Evolutionary conservation across 2,329 filamentous ascomycete genomes (phyloP).

Genomic region (Epicoccum sorghinum): DNA sequence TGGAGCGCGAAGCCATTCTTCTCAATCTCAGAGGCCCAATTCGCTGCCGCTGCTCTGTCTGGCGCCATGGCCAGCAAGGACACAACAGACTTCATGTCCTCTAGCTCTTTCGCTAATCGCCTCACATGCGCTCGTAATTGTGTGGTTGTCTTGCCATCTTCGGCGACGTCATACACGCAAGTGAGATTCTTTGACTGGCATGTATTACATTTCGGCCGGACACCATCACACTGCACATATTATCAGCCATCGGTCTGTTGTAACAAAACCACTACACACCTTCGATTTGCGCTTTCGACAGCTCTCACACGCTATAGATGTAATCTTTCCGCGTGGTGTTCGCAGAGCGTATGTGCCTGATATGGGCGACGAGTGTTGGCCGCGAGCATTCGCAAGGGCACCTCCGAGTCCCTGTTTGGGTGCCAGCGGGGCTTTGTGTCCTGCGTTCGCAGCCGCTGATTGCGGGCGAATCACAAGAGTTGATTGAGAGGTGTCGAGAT

Average conservation of each 20-base stretch:
- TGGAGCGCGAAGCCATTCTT: conserved; percentile 48
- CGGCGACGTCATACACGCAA: conserved; percentile 48
- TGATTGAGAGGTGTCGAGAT: conserved; percentile 38
- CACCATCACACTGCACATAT: conserved; percentile 42
- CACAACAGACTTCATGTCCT: conserved; percentile 48
- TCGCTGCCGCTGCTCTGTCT: conserved; percentile 42
- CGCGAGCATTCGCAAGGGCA: conserved; percentile 36
- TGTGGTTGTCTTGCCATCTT: conserved; percentile 48
- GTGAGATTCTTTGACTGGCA: conserved; percentile 47
- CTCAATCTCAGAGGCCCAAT: conserved; percentile 45
- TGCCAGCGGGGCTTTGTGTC: conserved; percentile 45
- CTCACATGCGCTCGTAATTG: conserved; percentile 47
- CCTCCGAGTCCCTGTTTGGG: conserved; percentile 45
- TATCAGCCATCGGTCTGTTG: conserved; percentile 14
- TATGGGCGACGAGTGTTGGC: conserved; percentile 45
- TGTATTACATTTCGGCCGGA: conserved; percentile 48
- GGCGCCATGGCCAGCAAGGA: conserved; percentile 43
- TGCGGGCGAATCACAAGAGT: conserved; percentile 40
- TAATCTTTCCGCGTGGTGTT: conserved; percentile 48
- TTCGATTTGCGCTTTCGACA: conserved; percentile 49
- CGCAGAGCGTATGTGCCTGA: conserved; percentile 45
- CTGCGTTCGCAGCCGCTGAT: conserved; percentile 29
- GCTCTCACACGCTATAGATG: conserved; percentile 49
- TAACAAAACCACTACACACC: conserved; percentile 22
- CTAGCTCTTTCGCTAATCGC: conserved; percentile 46